Evolutionary conservation across 768 basidiomycete genomes (phyloP).

Genomic region (Dioszegia hungarica): DNA sequence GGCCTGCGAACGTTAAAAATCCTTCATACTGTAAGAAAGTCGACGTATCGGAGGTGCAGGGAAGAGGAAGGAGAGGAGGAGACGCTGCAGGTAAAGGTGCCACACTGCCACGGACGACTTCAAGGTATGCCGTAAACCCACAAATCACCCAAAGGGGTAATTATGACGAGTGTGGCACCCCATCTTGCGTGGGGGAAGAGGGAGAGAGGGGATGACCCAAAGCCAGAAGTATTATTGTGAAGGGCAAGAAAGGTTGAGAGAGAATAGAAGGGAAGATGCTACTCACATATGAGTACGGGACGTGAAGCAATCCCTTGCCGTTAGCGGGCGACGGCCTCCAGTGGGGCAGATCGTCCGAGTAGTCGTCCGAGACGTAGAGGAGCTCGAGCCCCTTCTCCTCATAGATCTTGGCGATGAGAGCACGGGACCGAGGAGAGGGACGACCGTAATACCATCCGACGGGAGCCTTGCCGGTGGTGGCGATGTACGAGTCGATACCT

Average conservation of each 20-base stretch:
- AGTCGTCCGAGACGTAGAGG: conserved; percentile 11
- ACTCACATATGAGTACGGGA: conserved; percentile 11
- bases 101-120: too few species aligned
- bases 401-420: conserved; percentile 14
- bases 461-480: conserved; percentile 10
- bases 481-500: conserved; percentile 10
- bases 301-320: conserved; percentile 8
- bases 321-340: conserved; percentile 10
- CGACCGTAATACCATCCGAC: conserved; percentile 22
- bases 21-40: too few species aligned
- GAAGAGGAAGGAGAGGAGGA: background rate
- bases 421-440: conserved; percentile 8
- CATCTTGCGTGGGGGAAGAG: too few species aligned
- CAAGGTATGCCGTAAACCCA: too few species aligned
- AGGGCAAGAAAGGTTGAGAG: too few species aligned
- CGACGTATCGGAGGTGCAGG: background rate
- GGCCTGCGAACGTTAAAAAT: background rate
- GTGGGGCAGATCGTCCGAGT: conserved; percentile 15
- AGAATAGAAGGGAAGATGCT: background rate
- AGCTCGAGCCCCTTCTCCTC: conserved; percentile 10
- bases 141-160: too few species aligned
- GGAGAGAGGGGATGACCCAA: too few species aligned
- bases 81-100: too few species aligned
- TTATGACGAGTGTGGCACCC: too few species aligned
- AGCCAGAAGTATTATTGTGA: too few species aligned